Evolutionary conservation across 208 protist genomes (phyloP), one percentile per base, ranked within the genome.

Genomic region (Wallacemonas sp.): DNA sequence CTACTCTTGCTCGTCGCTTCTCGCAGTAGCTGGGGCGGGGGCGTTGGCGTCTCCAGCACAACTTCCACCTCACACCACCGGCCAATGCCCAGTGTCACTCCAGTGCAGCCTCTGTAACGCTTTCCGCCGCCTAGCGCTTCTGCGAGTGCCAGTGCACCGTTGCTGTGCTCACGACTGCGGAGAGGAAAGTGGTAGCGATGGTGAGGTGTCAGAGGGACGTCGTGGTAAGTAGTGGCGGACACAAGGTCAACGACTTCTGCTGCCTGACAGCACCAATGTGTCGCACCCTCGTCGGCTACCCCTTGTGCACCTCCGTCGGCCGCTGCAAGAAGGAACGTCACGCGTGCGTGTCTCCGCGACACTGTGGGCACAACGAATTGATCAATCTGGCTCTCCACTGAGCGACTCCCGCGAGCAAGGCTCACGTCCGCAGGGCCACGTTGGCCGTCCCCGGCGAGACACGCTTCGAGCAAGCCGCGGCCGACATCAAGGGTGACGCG

Each of bases 121-220:
- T n/a, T n/a, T n/a, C n/a, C n/a, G n/a, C n/a, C n/a, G n/a, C n/a
- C n/a, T n/a, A n/a, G n/a, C n/a, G n/a, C n/a, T n/a, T n/a, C n/a
- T n/a, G n/a, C n/a, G n/a, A n/a, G n/a, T n/a, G n/a, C n/a, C n/a
- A n/a, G n/a, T n/a, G n/a, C n/a, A n/a, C n/a, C n/a, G n/a, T n/a
- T n/a, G n/a, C n/a, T n/a, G n/a, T n/a, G n/a, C n/a, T 33, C 21
- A 9, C 19, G 5, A 33, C 15, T 33, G 39, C n/a, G 55, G 4
- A 36, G 4, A 15, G 55, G 13, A 27, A 79, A 57, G 52, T 75
- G 73, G 48, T 84, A 84, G 24, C 78, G 72, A 41, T 78, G 65
- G 52, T 76, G 70, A 0, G 74, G 73, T 3, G 77, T 60, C 55
- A 84, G 54, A 5, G 78, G 63, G 5, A 84, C 67, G 1, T 66